phyloP scores from a whole-genome alignment of 2,329 filamentous ascomycete genomes.

The Bipolaris cookei region DNA sequence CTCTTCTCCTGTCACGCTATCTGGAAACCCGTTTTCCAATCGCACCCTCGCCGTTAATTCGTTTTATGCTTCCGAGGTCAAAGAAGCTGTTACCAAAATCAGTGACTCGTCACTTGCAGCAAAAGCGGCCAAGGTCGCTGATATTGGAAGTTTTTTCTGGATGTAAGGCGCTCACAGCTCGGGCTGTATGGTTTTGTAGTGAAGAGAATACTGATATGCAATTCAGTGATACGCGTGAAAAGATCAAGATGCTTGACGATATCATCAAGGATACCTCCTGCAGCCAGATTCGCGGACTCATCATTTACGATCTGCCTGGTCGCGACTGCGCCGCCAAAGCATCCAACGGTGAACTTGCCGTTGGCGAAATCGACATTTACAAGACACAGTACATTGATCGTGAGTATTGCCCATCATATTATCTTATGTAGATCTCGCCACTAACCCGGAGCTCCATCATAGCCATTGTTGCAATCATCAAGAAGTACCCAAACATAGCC shows the following conservation, averaged over 20 bases:
- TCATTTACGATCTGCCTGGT: conserved; percentile 70
- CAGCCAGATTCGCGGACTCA: conserved; percentile 59
- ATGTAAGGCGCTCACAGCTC: conserved; percentile 50
- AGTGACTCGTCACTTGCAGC: conserved; percentile 57
- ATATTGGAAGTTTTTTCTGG: conserved; percentile 62
- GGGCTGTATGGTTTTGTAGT: not conserved
- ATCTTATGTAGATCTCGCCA: not conserved
- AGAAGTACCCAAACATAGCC: conserved; percentile 58
- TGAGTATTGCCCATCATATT: conserved; percentile 19
- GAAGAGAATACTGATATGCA: conserved; percentile 22
- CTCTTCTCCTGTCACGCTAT: conserved; percentile 46
- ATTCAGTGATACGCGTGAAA: conserved; percentile 57
- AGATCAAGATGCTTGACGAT: conserved; percentile 56
- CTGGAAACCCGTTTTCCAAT: conserved; percentile 61
- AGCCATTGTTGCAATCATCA: conserved; percentile 61
- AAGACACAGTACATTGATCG: conserved; percentile 61
- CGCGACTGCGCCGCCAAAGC: conserved; percentile 70
- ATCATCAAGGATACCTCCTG: conserved; percentile 60
- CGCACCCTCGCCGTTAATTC: conserved; percentile 60
- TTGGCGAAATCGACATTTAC: conserved; percentile 59
- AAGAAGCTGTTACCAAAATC: conserved; percentile 65
- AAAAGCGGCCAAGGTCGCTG: conserved; percentile 55
- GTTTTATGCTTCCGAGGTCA: conserved; percentile 61
- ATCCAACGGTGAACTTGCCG: conserved; percentile 68
- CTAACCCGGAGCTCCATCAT: conserved; percentile 1